These are phyloP conservation scores for Ilyonectria mors-panacis DNA, from an alignment of 2,329 filamentous ascomycete species.

Conservation along the genomic window DNA sequence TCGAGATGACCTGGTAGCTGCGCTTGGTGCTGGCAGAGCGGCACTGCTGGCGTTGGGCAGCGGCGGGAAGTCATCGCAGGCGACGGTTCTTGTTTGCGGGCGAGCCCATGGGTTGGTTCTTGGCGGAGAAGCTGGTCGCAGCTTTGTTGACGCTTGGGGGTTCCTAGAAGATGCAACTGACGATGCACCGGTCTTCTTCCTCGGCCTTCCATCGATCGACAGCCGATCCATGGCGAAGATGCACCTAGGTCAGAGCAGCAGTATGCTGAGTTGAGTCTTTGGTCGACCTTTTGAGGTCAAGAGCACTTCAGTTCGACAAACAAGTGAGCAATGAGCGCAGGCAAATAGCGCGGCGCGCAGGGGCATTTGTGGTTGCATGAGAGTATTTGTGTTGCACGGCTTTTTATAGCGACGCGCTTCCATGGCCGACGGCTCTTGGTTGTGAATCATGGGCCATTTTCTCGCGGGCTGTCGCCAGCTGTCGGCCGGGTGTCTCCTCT, in stretches of 20 bases:
- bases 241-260: constrained; percentile 3
- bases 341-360: constrained; percentile 30
- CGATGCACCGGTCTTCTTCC: constrained; percentile 34
- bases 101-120: constrained; percentile 52
- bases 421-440: constrained; percentile 10
- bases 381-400: constrained; percentile 37
- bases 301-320: constrained; percentile 12
- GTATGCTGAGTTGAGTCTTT: constrained; percentile 1
- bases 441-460: constrained; percentile 36
- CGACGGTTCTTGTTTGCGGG: constrained; percentile 15
- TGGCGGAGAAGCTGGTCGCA: constrained; percentile 53
- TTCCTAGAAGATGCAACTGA: constrained; percentile 27
- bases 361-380: constrained; percentile 31
- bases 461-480: constrained; percentile 38
- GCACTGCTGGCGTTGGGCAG: constrained; percentile 33
- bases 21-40: constrained; percentile 20
- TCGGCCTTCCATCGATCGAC: constrained; percentile 48
- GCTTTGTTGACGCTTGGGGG: constrained; percentile 28
- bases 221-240: constrained; percentile 41
- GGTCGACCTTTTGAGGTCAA: constrained; percentile 10
- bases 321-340: constrained; percentile 24
- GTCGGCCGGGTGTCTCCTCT: constrained; percentile 38
- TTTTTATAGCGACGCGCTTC: constrained; percentile 22
- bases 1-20: constrained; percentile 31
- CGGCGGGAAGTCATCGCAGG: constrained; percentile 40